Evolutionary conservation across 2,329 filamentous ascomycete genomes (phyloP), one percentile per base, ranked within the genome.

Genomic region (Ophiostoma piceae): DNA sequence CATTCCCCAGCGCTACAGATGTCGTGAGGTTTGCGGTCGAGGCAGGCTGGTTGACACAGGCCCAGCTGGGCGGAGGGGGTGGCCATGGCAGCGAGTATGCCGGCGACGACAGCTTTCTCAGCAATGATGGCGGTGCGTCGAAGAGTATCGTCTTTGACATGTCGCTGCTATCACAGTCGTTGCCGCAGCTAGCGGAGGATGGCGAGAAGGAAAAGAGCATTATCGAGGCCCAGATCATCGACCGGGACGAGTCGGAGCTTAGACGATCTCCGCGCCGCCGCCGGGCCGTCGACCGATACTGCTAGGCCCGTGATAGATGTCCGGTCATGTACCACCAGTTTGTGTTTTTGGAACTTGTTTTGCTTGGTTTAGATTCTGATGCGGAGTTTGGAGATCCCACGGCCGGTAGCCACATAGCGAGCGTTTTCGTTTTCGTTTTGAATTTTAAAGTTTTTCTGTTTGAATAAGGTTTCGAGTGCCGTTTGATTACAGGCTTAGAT

Each of bases 1-100:
- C 82, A 41, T 88, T 88, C 73, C 80, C 80, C 2, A 83, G 83
- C 66, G 85, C 86, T 1, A 85, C 81, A 14, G 85, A 87, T 71
- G 80, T 87, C 22, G 84, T 88, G 41, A 79, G 81, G 67, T 88
- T 86, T 74, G 84, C 84, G 3, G 79, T 86, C 12, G 85, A 88
- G 76, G 80, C 84, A 0, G 85, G 84, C 6, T 88, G 86, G 86
- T 78, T 88, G 64, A 80, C 79, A 1, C 81, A 84, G 73, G 80
- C 80, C 22, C 85, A 88, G 76, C 75, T 88, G 57, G 76, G 80
- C 14, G 65, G 37, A 32, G 83, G 79, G 0, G 68, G 65, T 1
- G 60, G 43, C 64, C 32, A 35, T 29, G 60, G 43, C 64, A 43
- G 43, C 35, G 60, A 64, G n/a, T 43, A 39, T 22, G 60, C 26